Evolutionary conservation across 129 eudicot species (phyloP).

Genomic region (Escallonia rubra): DNA sequence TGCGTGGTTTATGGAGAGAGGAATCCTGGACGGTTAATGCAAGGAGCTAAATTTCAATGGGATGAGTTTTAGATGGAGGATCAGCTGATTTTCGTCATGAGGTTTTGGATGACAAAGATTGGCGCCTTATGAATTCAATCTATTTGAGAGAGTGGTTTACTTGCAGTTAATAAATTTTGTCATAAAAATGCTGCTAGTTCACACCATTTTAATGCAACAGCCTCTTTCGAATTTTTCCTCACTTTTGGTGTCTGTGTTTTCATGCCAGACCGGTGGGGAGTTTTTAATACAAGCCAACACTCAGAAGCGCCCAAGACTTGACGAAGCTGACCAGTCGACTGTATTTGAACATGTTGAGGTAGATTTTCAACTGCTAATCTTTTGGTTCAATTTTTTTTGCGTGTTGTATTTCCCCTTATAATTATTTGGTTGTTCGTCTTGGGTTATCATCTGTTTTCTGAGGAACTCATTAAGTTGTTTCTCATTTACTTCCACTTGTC

Average conservation of each 20-base stretch:
- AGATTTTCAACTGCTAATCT: background rate
- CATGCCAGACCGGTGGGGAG: constrained; percentile 69
- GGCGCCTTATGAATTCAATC: no score
- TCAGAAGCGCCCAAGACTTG: constrained; percentile 76
- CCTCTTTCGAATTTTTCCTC: background rate
- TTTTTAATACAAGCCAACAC: constrained; percentile 90
- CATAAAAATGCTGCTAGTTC: no score
- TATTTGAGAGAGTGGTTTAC: no score
- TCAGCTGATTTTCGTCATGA: no score
- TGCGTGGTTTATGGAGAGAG: no score
- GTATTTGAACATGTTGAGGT: constrained; percentile 60
- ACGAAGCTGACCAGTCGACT: constrained; percentile 45
- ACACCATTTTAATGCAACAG: no score
- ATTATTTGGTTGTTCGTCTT: background rate
- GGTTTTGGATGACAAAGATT: no score
- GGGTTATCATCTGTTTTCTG: background rate
- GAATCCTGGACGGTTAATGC: no score
- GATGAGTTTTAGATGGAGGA: no score
- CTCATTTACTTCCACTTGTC: background rate
- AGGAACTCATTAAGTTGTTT: constrained; percentile 1
- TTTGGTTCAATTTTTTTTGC: background rate
- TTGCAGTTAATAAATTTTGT: no score
- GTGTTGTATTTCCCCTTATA: background rate
- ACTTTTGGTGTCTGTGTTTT: constrained; percentile 4
- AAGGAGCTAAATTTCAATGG: no score